A percentile compares a stretch with the other conserved stretches of the same genome.
These are phyloP conservation scores for Yamadazyma epiphylla DNA, from an alignment of 1,139 yeast genomes.

Conservation along the genomic window DNA sequence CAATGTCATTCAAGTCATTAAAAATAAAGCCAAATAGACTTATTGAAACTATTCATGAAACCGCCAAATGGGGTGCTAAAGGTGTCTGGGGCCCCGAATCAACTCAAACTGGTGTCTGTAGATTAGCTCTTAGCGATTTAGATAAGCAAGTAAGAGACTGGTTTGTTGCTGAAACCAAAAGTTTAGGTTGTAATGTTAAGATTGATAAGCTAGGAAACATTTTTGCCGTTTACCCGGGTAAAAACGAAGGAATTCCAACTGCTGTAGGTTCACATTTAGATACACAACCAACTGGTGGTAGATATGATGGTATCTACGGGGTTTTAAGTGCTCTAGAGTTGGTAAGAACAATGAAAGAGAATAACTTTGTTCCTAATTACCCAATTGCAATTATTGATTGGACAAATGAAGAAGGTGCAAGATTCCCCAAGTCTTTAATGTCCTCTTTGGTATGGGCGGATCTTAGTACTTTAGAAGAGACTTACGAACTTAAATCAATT, in stretches of 20 bases:
- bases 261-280: slow-evolving; percentile 74
- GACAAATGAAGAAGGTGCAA: slow-evolving; percentile 80
- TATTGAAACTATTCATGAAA: slow-evolving; percentile 52
- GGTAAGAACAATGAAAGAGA: slow-evolving; percentile 59
- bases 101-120: slow-evolving; percentile 59
- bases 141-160: slow-evolving; percentile 69
- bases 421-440: slow-evolving; percentile 66
- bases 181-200: slow-evolving; percentile 54
- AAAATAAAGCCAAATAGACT: slow-evolving; percentile 15
- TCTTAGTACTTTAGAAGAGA: slow-evolving; percentile 39
- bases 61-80: slow-evolving; percentile 62
- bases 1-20: slow-evolving; percentile 5
- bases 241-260: slow-evolving; percentile 48
- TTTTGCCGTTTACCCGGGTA: slow-evolving; percentile 62
- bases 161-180: slow-evolving; percentile 51
- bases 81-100: slow-evolving; percentile 56
- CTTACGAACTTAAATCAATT: slow-evolving; percentile 49
- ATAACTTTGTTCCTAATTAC: slow-evolving; percentile 52
- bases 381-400: slow-evolving; percentile 66
- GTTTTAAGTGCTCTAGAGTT: slow-evolving; percentile 67
- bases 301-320: slow-evolving; percentile 71
- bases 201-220: slow-evolving; percentile 66
- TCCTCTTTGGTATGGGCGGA: slow-evolving; percentile 69
- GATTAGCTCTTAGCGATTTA: slow-evolving; percentile 57
- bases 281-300: slow-evolving; percentile 78